A percentile compares a stretch with the other conserved stretches of the same genome.
Conservation (phyloP, 257 asterid species). For the Osmanthus fragrans region DNA sequence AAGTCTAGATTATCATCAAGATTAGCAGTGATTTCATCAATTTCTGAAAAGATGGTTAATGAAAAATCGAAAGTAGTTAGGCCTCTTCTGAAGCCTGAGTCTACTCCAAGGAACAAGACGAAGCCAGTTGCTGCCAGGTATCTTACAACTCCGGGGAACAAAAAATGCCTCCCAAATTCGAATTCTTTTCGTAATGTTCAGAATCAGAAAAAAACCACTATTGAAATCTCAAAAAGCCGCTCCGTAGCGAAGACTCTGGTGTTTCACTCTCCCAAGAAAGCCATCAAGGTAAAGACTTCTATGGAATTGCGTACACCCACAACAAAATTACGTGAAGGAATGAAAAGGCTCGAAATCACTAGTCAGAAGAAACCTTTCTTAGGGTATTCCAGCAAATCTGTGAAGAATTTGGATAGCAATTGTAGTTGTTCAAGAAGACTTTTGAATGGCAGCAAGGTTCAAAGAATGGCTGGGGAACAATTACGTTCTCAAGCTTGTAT, state of each 20-base stretch:
- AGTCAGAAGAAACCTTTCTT: slow-evolving; percentile 54
- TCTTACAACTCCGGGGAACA: slow-evolving; percentile 88
- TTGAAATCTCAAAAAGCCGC: slow-evolving; percentile 45
- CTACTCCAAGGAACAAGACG: slow-evolving; percentile 65
- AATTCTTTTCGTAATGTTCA: slow-evolving; percentile 71
- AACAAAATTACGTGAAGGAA: slow-evolving; percentile 60
- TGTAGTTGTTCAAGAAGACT: slow-evolving; percentile 29
- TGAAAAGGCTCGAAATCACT: slow-evolving; percentile 71
- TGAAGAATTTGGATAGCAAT: slow-evolving; percentile 30
- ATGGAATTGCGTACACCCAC: slow-evolving; percentile 59
- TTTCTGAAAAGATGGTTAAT: slow-evolving; percentile 50
- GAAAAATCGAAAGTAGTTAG: slow-evolving; percentile 39
- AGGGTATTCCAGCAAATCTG: slow-evolving; percentile 37
- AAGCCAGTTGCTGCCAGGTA: slow-evolving; percentile 86
- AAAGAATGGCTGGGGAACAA: slow-evolving; percentile 28
- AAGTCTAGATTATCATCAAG: slow-evolving; percentile 57
- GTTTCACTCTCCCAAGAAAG: slow-evolving; percentile 73
- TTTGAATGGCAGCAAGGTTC: slow-evolving; percentile 33
- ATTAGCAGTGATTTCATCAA: slow-evolving; percentile 53
- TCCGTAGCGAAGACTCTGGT: slow-evolving; percentile 63
- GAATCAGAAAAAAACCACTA: slow-evolving; percentile 44
- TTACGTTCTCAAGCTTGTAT: slow-evolving; percentile 24
- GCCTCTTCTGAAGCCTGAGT: slow-evolving; percentile 36
- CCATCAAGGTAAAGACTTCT: slow-evolving; percentile 51
- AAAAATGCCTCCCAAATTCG: slow-evolving; percentile 38